These are phyloP conservation scores for Gossypium ekmanianum DNA, from an alignment of 345 rosid genomes.

Conservation along the genomic window DNA sequence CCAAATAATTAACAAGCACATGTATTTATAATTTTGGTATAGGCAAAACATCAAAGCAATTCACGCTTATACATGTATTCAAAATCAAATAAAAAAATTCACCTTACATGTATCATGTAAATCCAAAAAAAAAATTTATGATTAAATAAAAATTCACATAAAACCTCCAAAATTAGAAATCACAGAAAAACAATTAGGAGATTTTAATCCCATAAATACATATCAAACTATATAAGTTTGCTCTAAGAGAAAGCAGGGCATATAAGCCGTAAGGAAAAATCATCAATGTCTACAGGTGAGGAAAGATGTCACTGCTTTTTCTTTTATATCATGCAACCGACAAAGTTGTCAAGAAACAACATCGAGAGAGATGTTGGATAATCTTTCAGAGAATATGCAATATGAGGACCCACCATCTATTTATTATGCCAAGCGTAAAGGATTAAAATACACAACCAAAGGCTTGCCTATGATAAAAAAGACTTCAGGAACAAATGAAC, in stretches of 20 bases:
- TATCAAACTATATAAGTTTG: background rate
- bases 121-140: too few species aligned
- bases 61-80: too few species aligned
- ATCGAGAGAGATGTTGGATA: background rate
- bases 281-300: background rate
- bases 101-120: too few species aligned
- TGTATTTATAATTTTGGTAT: too few species aligned
- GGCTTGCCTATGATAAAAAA: background rate
- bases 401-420: background rate
- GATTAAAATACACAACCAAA: background rate
- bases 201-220: background rate
- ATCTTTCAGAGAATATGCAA: background rate
- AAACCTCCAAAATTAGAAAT: too few species aligned
- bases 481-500: background rate
- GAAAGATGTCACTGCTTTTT: background rate
- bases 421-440: background rate
- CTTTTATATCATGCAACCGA: background rate
- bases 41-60: too few species aligned
- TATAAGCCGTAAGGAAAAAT: background rate
- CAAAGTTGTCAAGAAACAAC: background rate
- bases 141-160: too few species aligned
- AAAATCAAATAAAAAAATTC: too few species aligned
- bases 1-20: too few species aligned
- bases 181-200: too few species aligned
- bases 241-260: background rate